Percentiles rank a stretch among this genome's conserved stretches.
Conservation (phyloP, 345 rosid genomes). For the Geranium rotundifolium region DNA sequence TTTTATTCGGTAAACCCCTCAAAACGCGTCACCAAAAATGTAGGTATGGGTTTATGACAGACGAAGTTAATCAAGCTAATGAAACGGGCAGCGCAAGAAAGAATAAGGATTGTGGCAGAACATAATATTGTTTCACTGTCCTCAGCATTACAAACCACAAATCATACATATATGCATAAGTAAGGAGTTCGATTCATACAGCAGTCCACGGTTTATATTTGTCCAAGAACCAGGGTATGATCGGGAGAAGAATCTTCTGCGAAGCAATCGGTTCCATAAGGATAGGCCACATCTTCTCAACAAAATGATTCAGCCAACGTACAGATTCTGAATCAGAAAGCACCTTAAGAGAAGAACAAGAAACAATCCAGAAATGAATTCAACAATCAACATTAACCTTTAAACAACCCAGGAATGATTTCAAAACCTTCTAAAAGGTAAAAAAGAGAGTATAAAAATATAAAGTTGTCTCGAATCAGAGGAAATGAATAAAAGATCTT, state of each 20-base stretch:
- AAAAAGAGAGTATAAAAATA: no score
- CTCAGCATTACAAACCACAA: no score
- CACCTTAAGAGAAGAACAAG: constrained; percentile 31
- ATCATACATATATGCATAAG: constrained; percentile 1
- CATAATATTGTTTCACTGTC: no score
- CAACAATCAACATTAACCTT: not conserved
- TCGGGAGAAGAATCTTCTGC: constrained; percentile 86
- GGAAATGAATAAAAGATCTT: no score
- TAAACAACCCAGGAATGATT: not conserved
- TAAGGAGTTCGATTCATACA: constrained; percentile 26
- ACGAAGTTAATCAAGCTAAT: no score
- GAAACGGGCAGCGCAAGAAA: no score
- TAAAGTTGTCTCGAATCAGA: no score
- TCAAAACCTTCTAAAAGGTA: no score
- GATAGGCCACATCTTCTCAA: constrained; percentile 90
- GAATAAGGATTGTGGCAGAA: no score
- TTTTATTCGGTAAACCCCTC: no score
- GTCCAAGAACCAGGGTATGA: constrained; percentile 94
- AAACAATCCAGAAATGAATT: constrained; percentile 2
- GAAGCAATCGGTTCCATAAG: constrained; percentile 91
- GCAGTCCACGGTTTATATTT: constrained; percentile 99
- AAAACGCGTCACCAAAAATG: no score
- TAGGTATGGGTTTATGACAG: not conserved
- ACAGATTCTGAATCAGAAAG: constrained; percentile 83
- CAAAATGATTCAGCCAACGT: constrained; percentile 80